These are phyloP conservation scores for Blastobotrys serpentis DNA, from an alignment of 1,139 yeast genomes.

Conservation along the genomic window DNA sequence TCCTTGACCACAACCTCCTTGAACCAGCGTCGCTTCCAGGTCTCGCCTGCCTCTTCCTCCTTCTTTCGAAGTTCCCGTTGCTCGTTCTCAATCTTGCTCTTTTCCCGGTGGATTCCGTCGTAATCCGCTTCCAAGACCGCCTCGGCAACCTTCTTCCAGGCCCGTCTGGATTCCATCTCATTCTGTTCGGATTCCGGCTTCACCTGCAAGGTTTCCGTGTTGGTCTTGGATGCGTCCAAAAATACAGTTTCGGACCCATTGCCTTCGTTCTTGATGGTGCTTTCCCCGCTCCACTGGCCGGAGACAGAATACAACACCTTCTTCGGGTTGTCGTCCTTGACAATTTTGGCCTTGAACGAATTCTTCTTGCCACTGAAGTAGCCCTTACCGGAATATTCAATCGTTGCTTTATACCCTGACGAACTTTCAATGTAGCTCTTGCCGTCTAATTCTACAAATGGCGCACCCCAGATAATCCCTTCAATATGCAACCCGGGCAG, in stretches of 20 bases:
- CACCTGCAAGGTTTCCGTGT: constrained; percentile 60
- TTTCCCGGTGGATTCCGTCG: constrained; percentile 69
- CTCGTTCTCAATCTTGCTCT: constrained; percentile 71
- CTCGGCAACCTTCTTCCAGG: constrained; percentile 87
- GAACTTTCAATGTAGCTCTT: constrained; percentile 78
- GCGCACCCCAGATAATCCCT: constrained; percentile 85
- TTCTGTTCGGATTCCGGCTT: constrained; percentile 78
- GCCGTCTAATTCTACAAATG: constrained; percentile 81
- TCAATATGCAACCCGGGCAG: constrained; percentile 95
- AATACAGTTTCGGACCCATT: constrained; percentile 51
- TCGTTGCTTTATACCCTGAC: constrained; percentile 66
- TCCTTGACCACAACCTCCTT: constrained; percentile 26
- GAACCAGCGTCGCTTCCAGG: constrained; percentile 80
- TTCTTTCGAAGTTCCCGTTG: constrained; percentile 78
- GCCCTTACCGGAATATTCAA: constrained; percentile 90
- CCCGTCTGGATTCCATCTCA: constrained; percentile 72
- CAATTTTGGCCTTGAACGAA: constrained; percentile 81
- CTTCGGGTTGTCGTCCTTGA: constrained; percentile 52
- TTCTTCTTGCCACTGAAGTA: constrained; percentile 96
- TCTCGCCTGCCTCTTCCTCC: constrained; percentile 59
- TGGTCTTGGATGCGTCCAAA: constrained; percentile 60
- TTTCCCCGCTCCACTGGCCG: constrained; percentile 91
- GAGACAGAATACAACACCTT: constrained; percentile 71
- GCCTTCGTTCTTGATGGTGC: constrained; percentile 45
- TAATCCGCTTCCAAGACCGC: constrained; percentile 75